Conservation (phyloP, 768 basidiomycete species). For the Leccinellum albellum region DNA sequence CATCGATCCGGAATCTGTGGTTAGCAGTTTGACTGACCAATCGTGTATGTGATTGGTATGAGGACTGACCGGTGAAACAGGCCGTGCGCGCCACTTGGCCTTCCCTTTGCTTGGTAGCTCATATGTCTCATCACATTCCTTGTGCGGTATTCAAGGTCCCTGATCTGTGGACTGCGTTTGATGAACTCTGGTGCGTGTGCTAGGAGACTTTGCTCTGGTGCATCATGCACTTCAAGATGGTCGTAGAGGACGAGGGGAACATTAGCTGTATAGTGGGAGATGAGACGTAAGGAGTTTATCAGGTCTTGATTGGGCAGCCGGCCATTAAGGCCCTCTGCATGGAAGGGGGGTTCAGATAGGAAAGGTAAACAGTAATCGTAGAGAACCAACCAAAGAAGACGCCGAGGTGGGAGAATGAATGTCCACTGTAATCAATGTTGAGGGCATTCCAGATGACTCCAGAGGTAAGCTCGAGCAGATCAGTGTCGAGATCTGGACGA, state of each 20-base stretch:
- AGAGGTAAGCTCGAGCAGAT: constrained; percentile 60
- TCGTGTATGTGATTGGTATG: constrained; percentile 15
- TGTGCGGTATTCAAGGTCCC: constrained; percentile 54
- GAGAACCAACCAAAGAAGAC: constrained; percentile 78
- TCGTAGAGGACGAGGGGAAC: constrained; percentile 83
- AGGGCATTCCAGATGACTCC: constrained; percentile 96
- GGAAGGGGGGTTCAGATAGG: constrained; percentile 1
- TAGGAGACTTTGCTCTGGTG: constrained; percentile 32
- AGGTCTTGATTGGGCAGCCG: constrained; percentile 95
- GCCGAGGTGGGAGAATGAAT: constrained; percentile 96
- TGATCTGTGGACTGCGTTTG: constrained; percentile 40
- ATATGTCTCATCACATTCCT: constrained; percentile 69
- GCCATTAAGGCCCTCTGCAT: constrained; percentile 88
- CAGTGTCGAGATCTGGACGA: constrained; percentile 57
- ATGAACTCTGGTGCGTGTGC: constrained; percentile 47
- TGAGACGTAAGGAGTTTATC: constrained; percentile 73
- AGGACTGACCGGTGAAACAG: constrained; percentile 73
- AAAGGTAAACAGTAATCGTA: neutral
- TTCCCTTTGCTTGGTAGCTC: constrained; percentile 72
- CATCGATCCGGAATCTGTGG: constrained; percentile 86
- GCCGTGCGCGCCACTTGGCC: constrained; percentile 84
- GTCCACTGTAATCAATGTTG: constrained; percentile 92
- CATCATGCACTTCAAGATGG: constrained; percentile 52
- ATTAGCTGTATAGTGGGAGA: constrained; percentile 68
- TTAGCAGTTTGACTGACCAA: neutral